Evolutionary conservation across 2,329 filamentous ascomycete species (phyloP), one percentile per base, ranked within the genome.

Genomic region (Phoma sp.): DNA sequence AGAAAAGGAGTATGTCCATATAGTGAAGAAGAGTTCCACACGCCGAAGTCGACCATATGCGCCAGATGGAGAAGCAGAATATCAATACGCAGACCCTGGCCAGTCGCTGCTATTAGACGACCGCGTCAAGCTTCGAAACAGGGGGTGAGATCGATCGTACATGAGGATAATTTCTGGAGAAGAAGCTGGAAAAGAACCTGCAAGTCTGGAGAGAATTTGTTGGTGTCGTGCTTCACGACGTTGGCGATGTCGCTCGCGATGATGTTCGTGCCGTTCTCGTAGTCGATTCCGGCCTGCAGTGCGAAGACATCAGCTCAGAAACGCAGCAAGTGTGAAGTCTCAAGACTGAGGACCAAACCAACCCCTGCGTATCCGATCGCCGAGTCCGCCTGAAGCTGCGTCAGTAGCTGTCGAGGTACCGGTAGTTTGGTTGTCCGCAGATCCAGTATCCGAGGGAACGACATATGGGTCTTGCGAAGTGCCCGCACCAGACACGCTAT

Each of bases 321-420:
- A 32, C 25, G 13, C 17, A 39, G 37, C 25, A 19, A 25, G 19
- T 22, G 10, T 25, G 38, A 5, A 12, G 41, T 7, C 24, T 57
- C 45, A 64, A 41, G 56, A 53, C 37, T 60, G 59, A 62, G 67
- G 58, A 40, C 65, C 71, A 66, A 70, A 75, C 69, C 61, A 64
- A 72, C 71, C 69, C 67, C 72, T 68, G 43, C 70, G 69, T 57
- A 73, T 56, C 49, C 69, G 62, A 22, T 70, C 70, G 40, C 68
- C 60, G 19, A 72, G 58, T 29, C 68, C 63, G 17, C 62, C 43
- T 43, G 52, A 32, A 13, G 29, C 32, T 17, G 60, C 62, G 32
- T 53, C 54, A 22, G 57, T 45, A 27, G 49, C 50, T 44, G 62
- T 58, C 24, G 55, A 46, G 22, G 60, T 49, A 53, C 55, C 50